Conservation (phyloP, 305 asterid species). For the Fraxinus sp. region DNA sequence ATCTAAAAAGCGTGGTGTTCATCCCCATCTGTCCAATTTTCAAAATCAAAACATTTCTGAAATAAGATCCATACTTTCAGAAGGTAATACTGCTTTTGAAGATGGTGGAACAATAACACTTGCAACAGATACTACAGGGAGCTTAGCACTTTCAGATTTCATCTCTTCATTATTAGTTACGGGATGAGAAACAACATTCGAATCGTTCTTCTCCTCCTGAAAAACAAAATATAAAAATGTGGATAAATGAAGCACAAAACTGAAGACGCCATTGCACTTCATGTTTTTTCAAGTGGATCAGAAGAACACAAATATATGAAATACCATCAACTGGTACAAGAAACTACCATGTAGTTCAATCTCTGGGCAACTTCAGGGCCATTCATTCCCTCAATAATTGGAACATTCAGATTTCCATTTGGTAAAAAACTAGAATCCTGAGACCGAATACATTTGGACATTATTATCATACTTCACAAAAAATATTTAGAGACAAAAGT, state of each 20-base stretch:
- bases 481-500: neutral
- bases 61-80: slow-evolving; percentile 60
- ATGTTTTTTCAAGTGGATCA: neutral
- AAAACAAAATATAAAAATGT: slow-evolving; percentile 13
- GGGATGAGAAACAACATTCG: slow-evolving; percentile 42
- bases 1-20: slow-evolving; percentile 7
- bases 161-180: slow-evolving; percentile 42
- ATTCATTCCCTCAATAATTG: slow-evolving; percentile 71
- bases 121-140: slow-evolving; percentile 43
- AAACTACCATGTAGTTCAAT: slow-evolving; percentile 52
- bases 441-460: slow-evolving; percentile 12
- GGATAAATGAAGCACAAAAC: neutral
- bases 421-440: slow-evolving; percentile 73
- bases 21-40: slow-evolving; percentile 13
- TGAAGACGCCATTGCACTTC: slow-evolving; percentile 5
- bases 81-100: slow-evolving; percentile 46
- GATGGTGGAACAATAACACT: slow-evolving; percentile 50
- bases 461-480: slow-evolving; percentile 17
- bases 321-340: slow-evolving; percentile 17
- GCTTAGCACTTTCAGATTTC: slow-evolving; percentile 60
- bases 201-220: slow-evolving; percentile 66
- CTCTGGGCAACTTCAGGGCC: slow-evolving; percentile 78
- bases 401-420: slow-evolving; percentile 65
- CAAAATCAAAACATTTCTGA: neutral
- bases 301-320: slow-evolving; percentile 5